Conservation (phyloP, 2,329 filamentous ascomycete species). For the Penicillium janthinellum region DNA sequence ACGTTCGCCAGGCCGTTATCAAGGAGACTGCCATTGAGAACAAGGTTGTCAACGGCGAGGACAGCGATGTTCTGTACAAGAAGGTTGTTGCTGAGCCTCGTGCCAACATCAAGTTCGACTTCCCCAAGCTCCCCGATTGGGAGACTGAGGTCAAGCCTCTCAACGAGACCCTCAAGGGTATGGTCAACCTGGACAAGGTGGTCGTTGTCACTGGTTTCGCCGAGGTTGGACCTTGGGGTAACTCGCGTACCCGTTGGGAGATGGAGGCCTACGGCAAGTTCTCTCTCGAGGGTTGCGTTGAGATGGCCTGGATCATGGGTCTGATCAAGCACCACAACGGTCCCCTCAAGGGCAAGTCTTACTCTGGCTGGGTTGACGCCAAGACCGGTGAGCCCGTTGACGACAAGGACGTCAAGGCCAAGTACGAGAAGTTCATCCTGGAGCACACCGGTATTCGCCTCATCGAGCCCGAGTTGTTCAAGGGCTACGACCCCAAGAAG, state of each 20-base stretch:
- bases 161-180: slow-evolving; percentile 85
- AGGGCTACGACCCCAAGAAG: slow-evolving; percentile 96
- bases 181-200: slow-evolving; percentile 98
- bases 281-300: slow-evolving; percentile 94
- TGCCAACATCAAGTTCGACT: slow-evolving; percentile 97
- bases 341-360: slow-evolving; percentile 90
- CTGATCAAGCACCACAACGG: slow-evolving; percentile 99
- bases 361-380: slow-evolving; percentile 93
- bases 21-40: slow-evolving; percentile 97
- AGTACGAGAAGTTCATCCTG: slow-evolving; percentile 95
- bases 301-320: slow-evolving; percentile 99
- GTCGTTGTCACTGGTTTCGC: slow-evolving; percentile 97
- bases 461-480: slow-evolving; percentile 95
- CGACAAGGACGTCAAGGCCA: slow-evolving; percentile 95
- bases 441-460: slow-evolving; percentile 97
- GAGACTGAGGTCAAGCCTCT: slow-evolving; percentile 86
- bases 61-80: slow-evolving; percentile 89
- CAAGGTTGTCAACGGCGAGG: slow-evolving; percentile 93
- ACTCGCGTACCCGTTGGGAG: slow-evolving; percentile 96
- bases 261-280: slow-evolving; percentile 98
- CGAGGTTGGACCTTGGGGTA: slow-evolving; percentile 85
- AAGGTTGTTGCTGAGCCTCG: slow-evolving; percentile 90
- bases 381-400: slow-evolving; percentile 95
- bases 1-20: slow-evolving; percentile 88
- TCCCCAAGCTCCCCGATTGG: slow-evolving; percentile 89